These are phyloP conservation scores for Amanita phalloides DNA, from an alignment of 768 basidiomycete genomes.

Conservation along the genomic window DNA sequence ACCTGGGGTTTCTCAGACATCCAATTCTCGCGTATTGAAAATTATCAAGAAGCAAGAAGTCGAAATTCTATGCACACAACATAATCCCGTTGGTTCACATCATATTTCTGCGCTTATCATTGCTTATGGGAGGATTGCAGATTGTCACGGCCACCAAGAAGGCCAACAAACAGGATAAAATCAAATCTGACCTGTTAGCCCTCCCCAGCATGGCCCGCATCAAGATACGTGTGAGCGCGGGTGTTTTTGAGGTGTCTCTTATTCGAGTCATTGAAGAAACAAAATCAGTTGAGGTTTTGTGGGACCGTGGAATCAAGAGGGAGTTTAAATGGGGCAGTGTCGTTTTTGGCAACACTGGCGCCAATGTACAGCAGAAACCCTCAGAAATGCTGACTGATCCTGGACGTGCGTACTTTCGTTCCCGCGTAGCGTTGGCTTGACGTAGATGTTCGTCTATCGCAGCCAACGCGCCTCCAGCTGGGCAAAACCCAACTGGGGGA, in stretches of 20 bases:
- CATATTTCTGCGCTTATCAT: background rate
- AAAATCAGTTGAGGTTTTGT: constrained; percentile 67
- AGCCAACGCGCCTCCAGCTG: constrained; percentile 8
- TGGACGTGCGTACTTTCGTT: constrained; percentile 28
- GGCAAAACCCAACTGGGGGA: background rate
- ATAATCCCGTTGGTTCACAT: constrained; percentile 70
- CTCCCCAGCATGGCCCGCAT: constrained; percentile 65
- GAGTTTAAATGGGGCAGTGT: constrained; percentile 82
- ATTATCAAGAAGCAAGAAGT: constrained; percentile 65
- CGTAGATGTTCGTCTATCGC: constrained; percentile 1
- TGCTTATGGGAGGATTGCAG: constrained; percentile 24
- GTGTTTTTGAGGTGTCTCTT: constrained; percentile 80
- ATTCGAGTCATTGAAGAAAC: constrained; percentile 60
- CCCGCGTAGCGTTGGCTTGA: constrained; percentile 4
- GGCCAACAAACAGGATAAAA: constrained; percentile 63
- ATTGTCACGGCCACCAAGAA: constrained; percentile 66
- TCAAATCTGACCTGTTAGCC: constrained; percentile 58
- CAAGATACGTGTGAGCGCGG: constrained; percentile 75
- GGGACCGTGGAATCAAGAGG: constrained; percentile 63
- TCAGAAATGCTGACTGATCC: constrained; percentile 37
- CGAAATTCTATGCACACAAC: constrained; percentile 73
- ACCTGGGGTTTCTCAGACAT: constrained; percentile 3
- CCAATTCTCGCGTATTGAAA: constrained; percentile 37
- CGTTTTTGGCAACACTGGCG: constrained; percentile 65
- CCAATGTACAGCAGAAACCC: constrained; percentile 63